These are phyloP conservation scores for Isatis tinctoria DNA, from an alignment of 345 rosid genomes.

Conservation along the genomic window DNA sequence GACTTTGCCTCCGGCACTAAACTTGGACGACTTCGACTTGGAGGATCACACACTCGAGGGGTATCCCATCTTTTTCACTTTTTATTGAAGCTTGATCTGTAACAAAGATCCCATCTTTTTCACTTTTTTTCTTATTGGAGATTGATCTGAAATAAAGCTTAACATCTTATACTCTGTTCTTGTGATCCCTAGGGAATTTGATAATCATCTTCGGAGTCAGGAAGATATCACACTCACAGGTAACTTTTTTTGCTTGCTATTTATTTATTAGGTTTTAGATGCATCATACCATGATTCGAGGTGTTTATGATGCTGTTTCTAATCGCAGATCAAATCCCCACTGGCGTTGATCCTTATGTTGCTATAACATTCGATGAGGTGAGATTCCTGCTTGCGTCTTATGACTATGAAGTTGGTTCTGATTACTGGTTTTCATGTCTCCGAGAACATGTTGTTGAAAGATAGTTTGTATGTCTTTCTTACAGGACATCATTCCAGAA, in stretches of 20 bases:
- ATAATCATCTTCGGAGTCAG: constrained; percentile 45
- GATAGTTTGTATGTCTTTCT: background rate
- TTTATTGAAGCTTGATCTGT: background rate
- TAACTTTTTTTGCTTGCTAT: background rate
- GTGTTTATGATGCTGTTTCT: background rate
- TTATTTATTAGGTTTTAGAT: background rate
- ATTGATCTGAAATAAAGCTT: background rate
- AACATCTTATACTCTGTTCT: background rate
- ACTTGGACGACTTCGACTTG: constrained; percentile 64
- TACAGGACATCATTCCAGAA: constrained; percentile 45
- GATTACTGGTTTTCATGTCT: background rate
- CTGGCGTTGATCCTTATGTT: constrained; percentile 56
- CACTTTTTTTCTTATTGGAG: background rate
- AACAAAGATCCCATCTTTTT: background rate
- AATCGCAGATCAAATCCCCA: constrained; percentile 62
- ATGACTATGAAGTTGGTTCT: background rate
- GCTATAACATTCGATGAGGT: constrained; percentile 74
- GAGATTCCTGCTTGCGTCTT: background rate
- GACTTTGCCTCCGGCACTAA: constrained; percentile 61
- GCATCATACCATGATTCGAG: background rate
- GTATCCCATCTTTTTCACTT: constrained; percentile 22
- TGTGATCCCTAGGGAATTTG: constrained; percentile 38
- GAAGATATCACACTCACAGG: constrained; percentile 84
- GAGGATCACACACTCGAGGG: constrained; percentile 39
- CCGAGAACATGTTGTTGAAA: background rate